Evolutionary conservation across 2,329 filamentous ascomycete species (phyloP), one percentile per base, ranked within the genome.

Genomic region (Ambrosiella xylebori): DNA sequence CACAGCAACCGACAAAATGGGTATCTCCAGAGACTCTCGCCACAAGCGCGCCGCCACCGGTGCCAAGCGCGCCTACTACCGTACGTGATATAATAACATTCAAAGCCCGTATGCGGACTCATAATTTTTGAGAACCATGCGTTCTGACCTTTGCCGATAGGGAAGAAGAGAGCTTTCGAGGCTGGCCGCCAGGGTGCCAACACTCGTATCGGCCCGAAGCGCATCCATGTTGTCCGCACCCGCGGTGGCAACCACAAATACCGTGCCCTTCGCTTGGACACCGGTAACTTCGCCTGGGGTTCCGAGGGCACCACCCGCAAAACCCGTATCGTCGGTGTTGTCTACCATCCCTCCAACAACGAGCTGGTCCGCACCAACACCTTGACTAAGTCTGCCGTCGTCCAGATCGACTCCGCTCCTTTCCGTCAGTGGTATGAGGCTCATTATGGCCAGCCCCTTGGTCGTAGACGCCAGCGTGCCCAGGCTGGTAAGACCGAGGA

Each of bases 381-480:
- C 79, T 83, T 98, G 74, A 98, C 93, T 82, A 94, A 90, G 80
- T 88, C 88, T 72, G 93, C 93, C 78, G 88, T 98, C 71, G 88
- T 98, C 74, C 93, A 98, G 82, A 80, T 98, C 77, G 93, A 98
- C 76, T 93, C 94, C 69, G 88, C 93, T 64, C 93, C 93, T 67
- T 98, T 98, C 88, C 83, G 93, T 74, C 91, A 97, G 80, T 98
- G 93, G 93, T 98, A 95, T 79, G 93, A 98, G 84, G 88, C 93
- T 67, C 93, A 98, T 86, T 98, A 98, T 82, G 93, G 93, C 72
- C 81, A 88, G 76, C 68, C 79, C 68, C 73, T 98, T 64, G 93
- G 93, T 74, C 87, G 90, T 69, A 86, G 85, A 77, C 88, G 90
- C 77, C 89, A 95, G 80, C 80, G 84, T 74, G 90, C 94, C 76